Evolutionary conservation across 2,329 filamentous ascomycete genomes (phyloP).

Genomic region (Nigrograna mackinnonii): DNA sequence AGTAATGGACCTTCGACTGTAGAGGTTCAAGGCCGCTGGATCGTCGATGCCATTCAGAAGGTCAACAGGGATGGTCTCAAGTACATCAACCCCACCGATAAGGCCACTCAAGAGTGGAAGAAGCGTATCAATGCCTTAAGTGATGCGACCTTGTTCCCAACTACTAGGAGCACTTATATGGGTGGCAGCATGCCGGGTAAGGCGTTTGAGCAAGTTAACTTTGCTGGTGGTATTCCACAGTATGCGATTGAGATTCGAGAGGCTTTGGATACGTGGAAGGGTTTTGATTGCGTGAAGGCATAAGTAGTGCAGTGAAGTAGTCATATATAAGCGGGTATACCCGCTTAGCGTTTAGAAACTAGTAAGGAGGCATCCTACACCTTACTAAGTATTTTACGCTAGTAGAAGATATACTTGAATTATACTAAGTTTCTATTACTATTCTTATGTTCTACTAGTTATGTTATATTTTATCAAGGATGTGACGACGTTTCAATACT

Average conservation of each 20-base stretch:
- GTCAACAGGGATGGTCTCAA: slow-evolving; percentile 28
- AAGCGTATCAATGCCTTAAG: slow-evolving; percentile 34
- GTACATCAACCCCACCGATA: slow-evolving; percentile 34
- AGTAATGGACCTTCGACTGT: slow-evolving; percentile 48
- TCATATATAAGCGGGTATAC: too few species aligned
- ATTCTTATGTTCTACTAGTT: too few species aligned
- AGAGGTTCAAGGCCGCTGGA: slow-evolving; percentile 45
- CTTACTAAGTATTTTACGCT: too few species aligned
- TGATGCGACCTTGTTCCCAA: slow-evolving; percentile 36
- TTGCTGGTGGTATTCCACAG: slow-evolving; percentile 20
- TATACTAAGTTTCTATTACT: too few species aligned
- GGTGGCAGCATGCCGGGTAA: slow-evolving; percentile 43
- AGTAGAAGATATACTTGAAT: too few species aligned
- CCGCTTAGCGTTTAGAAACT: too few species aligned
- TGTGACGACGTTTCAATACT: too few species aligned
- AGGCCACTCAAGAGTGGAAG: slow-evolving; percentile 40
- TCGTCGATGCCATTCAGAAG: slow-evolving; percentile 42
- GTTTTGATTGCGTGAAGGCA: too few species aligned
- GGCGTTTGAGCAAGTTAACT: slow-evolving; percentile 41
- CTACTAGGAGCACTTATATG: slow-evolving; percentile 40
- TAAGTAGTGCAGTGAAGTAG: too few species aligned
- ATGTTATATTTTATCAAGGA: too few species aligned
- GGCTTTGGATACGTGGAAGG: slow-evolving; percentile 10
- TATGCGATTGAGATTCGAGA: background rate
- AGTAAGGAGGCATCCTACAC: too few species aligned